Conservation (phyloP, 768 basidiomycete species). For the Brasilioporus rufonigricans region DNA sequence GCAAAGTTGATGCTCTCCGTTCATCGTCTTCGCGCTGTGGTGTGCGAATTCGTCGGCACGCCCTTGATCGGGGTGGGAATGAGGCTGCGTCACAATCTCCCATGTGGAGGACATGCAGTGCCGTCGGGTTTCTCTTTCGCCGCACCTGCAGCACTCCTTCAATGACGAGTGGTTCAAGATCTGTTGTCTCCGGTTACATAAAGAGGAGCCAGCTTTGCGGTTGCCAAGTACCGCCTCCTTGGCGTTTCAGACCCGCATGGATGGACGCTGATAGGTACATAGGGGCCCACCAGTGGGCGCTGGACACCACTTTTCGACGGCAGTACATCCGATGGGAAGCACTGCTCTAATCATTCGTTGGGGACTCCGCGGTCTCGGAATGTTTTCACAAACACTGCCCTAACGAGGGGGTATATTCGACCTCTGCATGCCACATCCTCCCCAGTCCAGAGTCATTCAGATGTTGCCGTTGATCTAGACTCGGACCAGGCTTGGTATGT, state of each 20-base stretch:
- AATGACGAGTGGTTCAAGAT: background rate
- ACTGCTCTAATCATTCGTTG: background rate
- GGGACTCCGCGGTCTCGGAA: background rate
- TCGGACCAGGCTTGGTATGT: no score
- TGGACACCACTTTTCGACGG: background rate
- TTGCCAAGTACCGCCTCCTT: background rate
- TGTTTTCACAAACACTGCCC: background rate
- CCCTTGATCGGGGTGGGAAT: background rate
- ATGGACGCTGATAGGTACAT: background rate
- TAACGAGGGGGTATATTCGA: background rate
- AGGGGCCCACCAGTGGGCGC: no score
- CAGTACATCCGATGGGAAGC: background rate
- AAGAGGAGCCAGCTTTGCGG: background rate
- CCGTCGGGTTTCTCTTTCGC: background rate
- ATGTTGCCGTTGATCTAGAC: no score
- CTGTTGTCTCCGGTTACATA: background rate
- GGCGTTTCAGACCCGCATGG: slow-evolving; percentile 8
- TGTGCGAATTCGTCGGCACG: background rate
- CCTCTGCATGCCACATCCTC: background rate
- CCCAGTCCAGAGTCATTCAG: background rate
- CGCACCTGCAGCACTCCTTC: background rate
- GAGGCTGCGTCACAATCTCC: background rate
- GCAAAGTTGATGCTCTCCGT: background rate
- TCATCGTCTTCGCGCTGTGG: background rate
- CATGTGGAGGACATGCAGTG: background rate